These are phyloP conservation scores for Zalaria obscura DNA, from an alignment of 2,329 filamentous ascomycete genomes.

Conservation along the genomic window DNA sequence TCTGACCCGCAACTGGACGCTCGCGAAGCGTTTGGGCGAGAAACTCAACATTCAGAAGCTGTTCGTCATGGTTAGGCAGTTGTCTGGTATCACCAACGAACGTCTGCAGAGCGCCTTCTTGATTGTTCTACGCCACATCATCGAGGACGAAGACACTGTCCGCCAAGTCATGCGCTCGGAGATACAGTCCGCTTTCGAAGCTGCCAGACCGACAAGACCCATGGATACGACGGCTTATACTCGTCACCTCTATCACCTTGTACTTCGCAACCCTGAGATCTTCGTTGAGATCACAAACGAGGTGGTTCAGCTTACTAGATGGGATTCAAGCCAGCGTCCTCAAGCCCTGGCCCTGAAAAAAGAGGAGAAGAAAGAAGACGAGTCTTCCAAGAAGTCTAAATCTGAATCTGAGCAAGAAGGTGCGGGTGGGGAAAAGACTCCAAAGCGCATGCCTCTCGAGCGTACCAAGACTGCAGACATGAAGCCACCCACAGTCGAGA, in stretches of 20 bases:
- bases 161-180: constrained; percentile 86
- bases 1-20: constrained; percentile 61
- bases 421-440: constrained; percentile 6
- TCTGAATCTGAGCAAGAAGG: constrained; percentile 17
- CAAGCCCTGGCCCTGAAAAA: constrained; percentile 41
- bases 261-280: constrained; percentile 65
- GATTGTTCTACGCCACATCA: constrained; percentile 77
- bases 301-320: constrained; percentile 59
- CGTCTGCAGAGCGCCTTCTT: constrained; percentile 65
- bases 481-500: constrained; percentile 76
- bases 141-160: constrained; percentile 85
- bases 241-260: constrained; percentile 63
- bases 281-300: constrained; percentile 85
- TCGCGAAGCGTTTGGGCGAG: constrained; percentile 66
- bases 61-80: constrained; percentile 90
- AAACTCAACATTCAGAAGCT: constrained; percentile 80
- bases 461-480: constrained; percentile 51
- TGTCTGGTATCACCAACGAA: constrained; percentile 64
- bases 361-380: constrained; percentile 17
- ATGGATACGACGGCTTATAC: constrained; percentile 60
- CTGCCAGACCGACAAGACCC: constrained; percentile 26
- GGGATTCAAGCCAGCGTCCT: constrained; percentile 35
- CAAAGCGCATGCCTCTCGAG: constrained; percentile 29
- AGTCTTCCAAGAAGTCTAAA: constrained; percentile 1
- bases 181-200: constrained; percentile 65